Percentiles rank a stretch among this genome's conserved stretches.
phyloP scores from a whole-genome alignment of 2,329 filamentous ascomycete species.

The Fusarium acutatum region DNA sequence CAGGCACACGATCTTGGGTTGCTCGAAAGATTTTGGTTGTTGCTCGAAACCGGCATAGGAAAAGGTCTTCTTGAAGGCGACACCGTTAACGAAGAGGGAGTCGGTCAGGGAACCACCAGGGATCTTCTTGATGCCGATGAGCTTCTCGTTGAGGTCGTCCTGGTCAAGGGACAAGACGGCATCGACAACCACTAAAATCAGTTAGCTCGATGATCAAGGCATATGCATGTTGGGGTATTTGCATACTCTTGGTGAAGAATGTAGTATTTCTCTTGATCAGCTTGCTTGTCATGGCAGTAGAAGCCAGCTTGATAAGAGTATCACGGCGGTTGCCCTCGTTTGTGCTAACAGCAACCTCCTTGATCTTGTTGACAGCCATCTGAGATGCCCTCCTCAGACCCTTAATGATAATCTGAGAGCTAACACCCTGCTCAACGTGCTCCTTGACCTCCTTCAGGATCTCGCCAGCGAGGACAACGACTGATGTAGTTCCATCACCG shows the following conservation, averaged over 20 bases:
- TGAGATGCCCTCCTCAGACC: constrained; percentile 85
- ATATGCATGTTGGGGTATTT: not conserved
- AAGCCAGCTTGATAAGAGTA: constrained; percentile 88
- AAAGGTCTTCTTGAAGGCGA: constrained; percentile 99
- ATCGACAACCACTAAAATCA: constrained; percentile 88
- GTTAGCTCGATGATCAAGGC: constrained; percentile 40
- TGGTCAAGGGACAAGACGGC: constrained; percentile 95
- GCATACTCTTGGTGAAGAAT: constrained; percentile 95
- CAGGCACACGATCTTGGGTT: constrained; percentile 96
- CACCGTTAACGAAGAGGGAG: constrained; percentile 95
- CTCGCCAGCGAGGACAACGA: constrained; percentile 96
- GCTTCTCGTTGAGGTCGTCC: constrained; percentile 95
- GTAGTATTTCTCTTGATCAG: constrained; percentile 95
- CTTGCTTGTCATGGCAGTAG: constrained; percentile 99
- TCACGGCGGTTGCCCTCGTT: constrained; percentile 85
- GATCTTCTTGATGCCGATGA: constrained; percentile 98
- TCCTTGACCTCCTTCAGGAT: constrained; percentile 97
- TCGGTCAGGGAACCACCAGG: constrained; percentile 95
- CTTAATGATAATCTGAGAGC: constrained; percentile 97
- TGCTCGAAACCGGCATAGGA: constrained; percentile 99
- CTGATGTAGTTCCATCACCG: constrained; percentile 96
- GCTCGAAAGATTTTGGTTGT: constrained; percentile 93
- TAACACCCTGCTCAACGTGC: constrained; percentile 94
- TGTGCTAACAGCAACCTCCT: constrained; percentile 92
- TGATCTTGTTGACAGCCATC: constrained; percentile 98